These are phyloP conservation scores for Aspergillus candidus DNA, from an alignment of 2,329 filamentous ascomycete species.

Conservation along the genomic window DNA sequence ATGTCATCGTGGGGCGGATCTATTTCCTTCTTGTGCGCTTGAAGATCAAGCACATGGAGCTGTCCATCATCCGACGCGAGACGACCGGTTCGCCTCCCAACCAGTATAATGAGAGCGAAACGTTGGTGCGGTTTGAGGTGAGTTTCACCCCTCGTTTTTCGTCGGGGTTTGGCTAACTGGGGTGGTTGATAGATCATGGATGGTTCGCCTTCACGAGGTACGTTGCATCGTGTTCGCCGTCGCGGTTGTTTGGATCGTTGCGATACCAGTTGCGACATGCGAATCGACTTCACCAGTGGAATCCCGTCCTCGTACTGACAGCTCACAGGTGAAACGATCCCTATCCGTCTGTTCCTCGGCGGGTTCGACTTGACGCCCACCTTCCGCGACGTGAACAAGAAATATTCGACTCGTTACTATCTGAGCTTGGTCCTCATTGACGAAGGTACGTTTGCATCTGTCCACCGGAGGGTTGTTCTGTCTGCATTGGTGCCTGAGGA, in stretches of 20 bases:
- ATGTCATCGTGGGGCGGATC: slow-evolving; percentile 96
- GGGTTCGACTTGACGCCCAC: slow-evolving; percentile 97
- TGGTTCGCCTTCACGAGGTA: slow-evolving; percentile 90
- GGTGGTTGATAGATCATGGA: slow-evolving; percentile 74
- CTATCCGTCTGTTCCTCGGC: slow-evolving; percentile 91
- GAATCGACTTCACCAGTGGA: too few relatives aligned
- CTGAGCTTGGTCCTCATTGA: slow-evolving; percentile 92
- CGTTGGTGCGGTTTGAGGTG: slow-evolving; percentile 90
- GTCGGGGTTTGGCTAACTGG: slow-evolving; percentile 6
- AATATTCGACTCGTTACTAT: slow-evolving; percentile 97
- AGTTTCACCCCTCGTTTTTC: slow-evolving; percentile 15
- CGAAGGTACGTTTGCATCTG: slow-evolving; percentile 57
- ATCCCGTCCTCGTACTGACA: slow-evolving; percentile 14
- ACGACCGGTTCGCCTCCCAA: slow-evolving; percentile 95
- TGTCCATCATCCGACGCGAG: slow-evolving; percentile 94
- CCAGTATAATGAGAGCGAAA: slow-evolving; percentile 99
- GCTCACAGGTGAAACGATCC: slow-evolving; percentile 71
- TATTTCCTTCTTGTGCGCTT: slow-evolving; percentile 95
- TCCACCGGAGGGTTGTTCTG: neutral
- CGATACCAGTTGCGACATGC: too few relatives aligned
- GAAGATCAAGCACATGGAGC: slow-evolving; percentile 99
- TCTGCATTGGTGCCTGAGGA: slow-evolving; percentile 13
- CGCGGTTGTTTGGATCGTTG: too few relatives aligned
- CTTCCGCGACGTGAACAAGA: slow-evolving; percentile 99
- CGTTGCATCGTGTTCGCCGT: slow-evolving; percentile 24